Percentiles rank a stretch among this genome's conserved stretches.
These are phyloP conservation scores for Limonium bicolor DNA, from an alignment of 148 eudicot genomes.

Conservation along the genomic window DNA sequence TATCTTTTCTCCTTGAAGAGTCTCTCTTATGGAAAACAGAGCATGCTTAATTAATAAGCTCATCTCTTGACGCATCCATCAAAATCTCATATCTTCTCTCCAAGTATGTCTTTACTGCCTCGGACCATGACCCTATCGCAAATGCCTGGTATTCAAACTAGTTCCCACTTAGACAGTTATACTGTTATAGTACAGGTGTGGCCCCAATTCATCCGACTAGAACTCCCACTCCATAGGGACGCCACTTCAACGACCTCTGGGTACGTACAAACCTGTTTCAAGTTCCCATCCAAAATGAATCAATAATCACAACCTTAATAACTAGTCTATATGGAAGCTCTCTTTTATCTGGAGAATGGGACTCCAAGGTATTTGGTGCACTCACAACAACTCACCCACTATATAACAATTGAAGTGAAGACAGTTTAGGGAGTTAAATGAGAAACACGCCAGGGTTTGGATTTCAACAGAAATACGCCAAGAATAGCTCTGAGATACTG, in stretches of 20 bases:
- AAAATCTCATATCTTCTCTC: conserved; percentile 77
- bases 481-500: too few species aligned
- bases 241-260: conserved; percentile 95
- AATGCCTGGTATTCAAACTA: conserved; percentile 92
- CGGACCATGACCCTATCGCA: conserved; percentile 98
- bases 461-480: too few species aligned
- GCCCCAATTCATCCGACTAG: conserved; percentile 94
- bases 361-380: neutral
- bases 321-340: neutral
- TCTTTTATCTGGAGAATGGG: neutral
- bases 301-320: neutral
- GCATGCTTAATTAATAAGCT: conserved; percentile 84
- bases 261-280: conserved; percentile 79
- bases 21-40: conserved; percentile 81
- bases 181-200: conserved; percentile 86
- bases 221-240: conserved; percentile 92
- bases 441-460: too few species aligned
- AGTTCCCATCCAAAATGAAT: neutral
- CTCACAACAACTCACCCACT: neutral
- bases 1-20: conserved; percentile 84
- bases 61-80: conserved; percentile 51
- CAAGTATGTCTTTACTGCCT: conserved; percentile 95
- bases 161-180: conserved; percentile 99
- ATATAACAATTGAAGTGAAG: neutral
- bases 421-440: too few species aligned